Evolutionary conservation across 352 stramenopile genomes (phyloP), one percentile per base, ranked within the genome.

Genomic region (Pythium chondricola): DNA sequence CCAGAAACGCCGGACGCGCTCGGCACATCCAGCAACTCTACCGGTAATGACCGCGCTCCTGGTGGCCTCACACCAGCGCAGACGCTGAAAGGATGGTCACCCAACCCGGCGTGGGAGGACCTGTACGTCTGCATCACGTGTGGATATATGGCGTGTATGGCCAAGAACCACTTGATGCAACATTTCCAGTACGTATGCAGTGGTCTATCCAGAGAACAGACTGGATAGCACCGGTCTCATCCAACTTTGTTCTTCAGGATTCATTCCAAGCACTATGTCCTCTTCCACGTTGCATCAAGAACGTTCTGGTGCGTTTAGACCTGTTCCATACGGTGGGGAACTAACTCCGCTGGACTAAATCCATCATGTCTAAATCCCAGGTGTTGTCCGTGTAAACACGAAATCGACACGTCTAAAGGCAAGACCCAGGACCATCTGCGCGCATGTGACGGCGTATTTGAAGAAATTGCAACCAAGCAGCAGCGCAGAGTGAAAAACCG

Each of bases 251-350:
- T 35, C 4, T 16, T 11, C 38, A 77, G 67, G 29, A 13, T 56
- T 3, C 61, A 82, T 32, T 24, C 71, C 4, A 88, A 88, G 52
- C 76, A 88, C 48, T 84, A 74, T 43, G 69, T 84, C 17, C 64
- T 62, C 11, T 67, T 85, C 20, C 63, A 80, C 39, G 41, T 74
- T 26, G 71, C 55, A 8, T 64, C 69, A 14, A 58, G 69, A 40
- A 74, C 59, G 13, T 82, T 85, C 37, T 88, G 71, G 69, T 88
- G 61, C 16, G 56, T 42, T 29, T 33, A 13, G 17, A n/a, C 27
- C n/a, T 35, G 43, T 7, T 49, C 6, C 50, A 20, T 7, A 21
- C n/a, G n/a, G n/a, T n/a, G n/a, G n/a, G n/a, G n/a, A n/a, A n/a
- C n/a, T n/a, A n/a, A n/a, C n/a, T n/a, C n/a, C n/a, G n/a, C n/a